Conservation (phyloP, 179 eudicot genomes). For the Drosera spatulata region DNA sequence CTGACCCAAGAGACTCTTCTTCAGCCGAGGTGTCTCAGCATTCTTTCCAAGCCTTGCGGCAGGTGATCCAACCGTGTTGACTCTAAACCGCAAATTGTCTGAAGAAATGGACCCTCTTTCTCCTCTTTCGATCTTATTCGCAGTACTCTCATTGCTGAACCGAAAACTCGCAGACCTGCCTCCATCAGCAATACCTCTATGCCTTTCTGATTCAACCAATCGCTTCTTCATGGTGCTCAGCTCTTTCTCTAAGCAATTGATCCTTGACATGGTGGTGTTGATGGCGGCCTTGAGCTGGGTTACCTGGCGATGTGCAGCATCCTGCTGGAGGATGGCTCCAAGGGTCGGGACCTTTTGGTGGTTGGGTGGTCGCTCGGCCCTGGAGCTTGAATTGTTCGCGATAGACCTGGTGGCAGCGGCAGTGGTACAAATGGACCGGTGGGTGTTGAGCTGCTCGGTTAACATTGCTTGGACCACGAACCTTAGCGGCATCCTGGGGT, state of each 20-base stretch:
- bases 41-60: no score
- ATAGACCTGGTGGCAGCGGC: conserved; percentile 19
- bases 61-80: not conserved
- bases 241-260: conserved; percentile 54
- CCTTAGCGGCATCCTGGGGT: conserved; percentile 71
- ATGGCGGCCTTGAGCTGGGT: conserved; percentile 45
- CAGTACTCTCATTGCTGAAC: conserved; percentile 13
- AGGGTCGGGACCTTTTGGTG: conserved; percentile 26
- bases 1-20: no score
- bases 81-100: conserved; percentile 20
- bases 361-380: not conserved
- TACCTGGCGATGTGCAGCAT: conserved; percentile 54
- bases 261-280: conserved; percentile 45
- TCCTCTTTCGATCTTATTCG: conserved; percentile 41
- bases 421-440: conserved; percentile 41
- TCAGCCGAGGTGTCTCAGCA: no score
- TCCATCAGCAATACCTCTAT: conserved; percentile 9
- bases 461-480: conserved; percentile 93
- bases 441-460: conserved; percentile 79
- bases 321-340: conserved; percentile 61
- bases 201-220: conserved; percentile 14
- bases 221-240: conserved; percentile 45
- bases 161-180: conserved; percentile 52
- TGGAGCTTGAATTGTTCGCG: not conserved
- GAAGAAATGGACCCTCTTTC: conserved; percentile 62